Conservation (phyloP, 495 filamentous ascomycete genomes). For the Tuber calosporum region DNA sequence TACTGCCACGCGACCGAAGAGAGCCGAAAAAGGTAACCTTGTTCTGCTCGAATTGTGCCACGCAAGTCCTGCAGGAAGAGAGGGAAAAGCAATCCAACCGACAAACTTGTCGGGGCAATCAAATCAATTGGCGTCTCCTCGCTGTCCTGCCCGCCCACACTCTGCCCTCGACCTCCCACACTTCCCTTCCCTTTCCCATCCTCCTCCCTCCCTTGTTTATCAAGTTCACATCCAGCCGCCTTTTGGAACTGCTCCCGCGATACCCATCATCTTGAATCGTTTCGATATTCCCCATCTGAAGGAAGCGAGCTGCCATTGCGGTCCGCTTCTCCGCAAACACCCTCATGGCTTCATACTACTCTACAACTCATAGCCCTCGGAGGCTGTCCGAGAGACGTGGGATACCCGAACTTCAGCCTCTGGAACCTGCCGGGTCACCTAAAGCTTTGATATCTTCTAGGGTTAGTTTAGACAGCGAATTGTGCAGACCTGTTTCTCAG, state of each 20-base stretch:
- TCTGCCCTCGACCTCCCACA: not conserved
- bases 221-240: conserved; percentile 23
- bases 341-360: conserved; percentile 29
- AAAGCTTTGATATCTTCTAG: conserved; percentile 23
- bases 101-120: conserved; percentile 18
- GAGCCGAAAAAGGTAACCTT: conserved; percentile 30
- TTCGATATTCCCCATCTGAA: conserved; percentile 13
- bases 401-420: conserved; percentile 39
- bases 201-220: conserved; percentile 32
- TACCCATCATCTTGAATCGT: conserved; percentile 14
- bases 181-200: not conserved
- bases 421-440: conserved; percentile 33
- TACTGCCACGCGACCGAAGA: conserved; percentile 39
- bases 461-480: conserved; percentile 18
- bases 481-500: conserved; percentile 19
- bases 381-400: conserved; percentile 40
- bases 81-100: conserved; percentile 16
- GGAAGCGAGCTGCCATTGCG: conserved; percentile 35
- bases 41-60: conserved; percentile 37
- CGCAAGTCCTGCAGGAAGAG: conserved; percentile 37
- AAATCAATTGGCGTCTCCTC: conserved; percentile 27
- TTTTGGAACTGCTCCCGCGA: conserved; percentile 15
- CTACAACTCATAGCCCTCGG: conserved; percentile 33
- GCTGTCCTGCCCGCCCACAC: conserved; percentile 14
- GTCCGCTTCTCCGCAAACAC: conserved; percentile 18